Percentiles rank a stretch among this genome's conserved stretches.
Conservation (phyloP, 2,329 filamentous ascomycete genomes). For the Pseudocercospora fuligena region DNA sequence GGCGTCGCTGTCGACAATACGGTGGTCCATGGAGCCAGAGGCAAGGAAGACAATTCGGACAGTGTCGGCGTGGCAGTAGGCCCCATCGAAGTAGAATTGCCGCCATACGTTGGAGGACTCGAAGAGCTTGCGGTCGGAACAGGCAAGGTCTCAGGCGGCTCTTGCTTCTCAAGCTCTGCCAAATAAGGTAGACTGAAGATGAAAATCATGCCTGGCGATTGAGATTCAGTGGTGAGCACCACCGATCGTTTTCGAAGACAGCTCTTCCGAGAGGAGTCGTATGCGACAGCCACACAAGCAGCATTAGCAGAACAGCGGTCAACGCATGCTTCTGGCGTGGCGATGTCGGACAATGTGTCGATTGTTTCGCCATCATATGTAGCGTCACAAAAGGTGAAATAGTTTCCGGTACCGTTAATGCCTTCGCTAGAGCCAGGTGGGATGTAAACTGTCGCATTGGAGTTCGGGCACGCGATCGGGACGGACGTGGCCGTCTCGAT, state of each 20-base stretch:
- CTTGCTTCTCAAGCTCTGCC: neutral
- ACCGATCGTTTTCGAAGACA: neutral
- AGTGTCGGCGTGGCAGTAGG: neutral
- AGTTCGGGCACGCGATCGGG: neutral
- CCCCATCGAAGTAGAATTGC: too few relatives aligned
- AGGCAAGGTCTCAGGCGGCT: neutral
- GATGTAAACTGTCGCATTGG: neutral
- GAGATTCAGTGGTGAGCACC: neutral
- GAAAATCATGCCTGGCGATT: neutral
- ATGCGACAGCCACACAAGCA: neutral
- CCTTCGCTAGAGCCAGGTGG: neutral
- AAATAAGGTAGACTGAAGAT: neutral
- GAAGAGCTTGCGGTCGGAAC: neutral
- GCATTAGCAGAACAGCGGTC: neutral
- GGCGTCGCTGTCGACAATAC: neutral
- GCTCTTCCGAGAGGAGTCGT: neutral
- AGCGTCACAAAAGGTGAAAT: neutral
- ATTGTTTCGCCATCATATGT: neutral
- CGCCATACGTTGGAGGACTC: too few relatives aligned
- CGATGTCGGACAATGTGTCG: neutral
- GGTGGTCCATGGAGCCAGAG: neutral
- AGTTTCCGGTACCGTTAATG: neutral
- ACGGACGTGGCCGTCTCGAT: neutral
- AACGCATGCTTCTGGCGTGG: neutral
- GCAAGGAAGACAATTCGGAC: neutral